Conservation (phyloP, 139 green algal genomes). For the Pseudopediastrum boryanum region DNA sequence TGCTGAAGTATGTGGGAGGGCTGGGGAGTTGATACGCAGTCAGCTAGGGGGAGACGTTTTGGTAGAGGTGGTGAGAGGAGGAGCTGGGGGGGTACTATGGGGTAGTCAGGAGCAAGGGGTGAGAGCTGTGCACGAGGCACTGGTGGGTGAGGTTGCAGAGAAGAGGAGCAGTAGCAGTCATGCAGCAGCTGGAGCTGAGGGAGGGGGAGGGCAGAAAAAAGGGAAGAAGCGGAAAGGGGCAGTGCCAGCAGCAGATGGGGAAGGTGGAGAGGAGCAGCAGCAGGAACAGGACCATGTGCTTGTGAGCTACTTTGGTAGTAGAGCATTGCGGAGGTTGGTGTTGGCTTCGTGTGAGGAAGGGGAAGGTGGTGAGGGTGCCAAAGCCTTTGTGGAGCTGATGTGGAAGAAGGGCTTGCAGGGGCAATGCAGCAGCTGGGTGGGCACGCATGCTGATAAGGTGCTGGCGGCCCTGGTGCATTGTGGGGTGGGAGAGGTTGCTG, state of each 20-base stretch:
- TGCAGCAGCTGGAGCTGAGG: not conserved
- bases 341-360: conserved; percentile 44
- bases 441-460: conserved; percentile 75
- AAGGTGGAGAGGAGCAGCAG: conserved; percentile 2
- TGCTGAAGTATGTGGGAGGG: conserved; percentile 31
- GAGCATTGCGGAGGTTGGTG: conserved; percentile 63
- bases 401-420: conserved; percentile 57
- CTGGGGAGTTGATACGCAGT: conserved; percentile 51
- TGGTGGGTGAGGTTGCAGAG: conserved; percentile 50
- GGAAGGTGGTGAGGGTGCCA: conserved; percentile 22
- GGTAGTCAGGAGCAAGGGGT: conserved; percentile 50
- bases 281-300: conserved; percentile 54
- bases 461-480: conserved; percentile 64
- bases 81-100: conserved; percentile 56
- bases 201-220: conserved; percentile 14
- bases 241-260: conserved; percentile 4
- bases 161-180: not conserved
- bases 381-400: conserved; percentile 45
- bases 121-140: conserved; percentile 52
- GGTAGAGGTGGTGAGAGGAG: conserved; percentile 71
- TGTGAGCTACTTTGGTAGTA: conserved; percentile 59
- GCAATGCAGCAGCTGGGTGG: conserved; percentile 54
- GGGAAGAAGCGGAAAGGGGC: conserved; percentile 18
- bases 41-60: conserved; percentile 60
- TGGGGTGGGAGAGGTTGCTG: conserved; percentile 37